Base-by-base conservation (phyloP, 2,329 filamentous ascomycete species). In the Aspergillus sp. region DNA sequence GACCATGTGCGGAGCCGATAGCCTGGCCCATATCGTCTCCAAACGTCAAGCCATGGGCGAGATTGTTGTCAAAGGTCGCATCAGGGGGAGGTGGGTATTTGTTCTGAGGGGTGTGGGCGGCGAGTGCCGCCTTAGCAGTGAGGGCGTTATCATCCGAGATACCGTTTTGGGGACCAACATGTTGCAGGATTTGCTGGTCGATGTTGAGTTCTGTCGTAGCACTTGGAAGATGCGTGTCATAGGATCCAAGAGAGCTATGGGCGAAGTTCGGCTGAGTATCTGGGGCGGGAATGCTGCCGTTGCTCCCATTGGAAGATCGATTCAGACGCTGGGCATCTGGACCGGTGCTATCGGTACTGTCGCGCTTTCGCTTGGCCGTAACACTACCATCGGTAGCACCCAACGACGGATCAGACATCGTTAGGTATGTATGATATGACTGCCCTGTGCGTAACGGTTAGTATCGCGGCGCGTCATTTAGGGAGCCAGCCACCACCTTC, bases 111-210 rank as follows among this genome's bases (percentile, higher is more conserved):
- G 73, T 72, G 39, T 80, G 78, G 4, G 78, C 77, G 51, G 78
- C 78, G 42, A 81, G 70, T 39, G 79, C 79, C 25, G 79, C 79
- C 64, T 81, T 80, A 5, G 79, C 79, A 21, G 79, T 81, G 56
- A 80, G 72, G 25, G 77, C 72, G 60, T 75, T 81, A 56, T 81
- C 78, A 63, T 80, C 77, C 2, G 80, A 75, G 47, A 82, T 77
- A 58, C 83, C 83, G 64, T 85, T 86, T 63, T 84, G 83, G 51
- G 81, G 78, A 8, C 79, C 80, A 41, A 81, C 76, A 65, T 81
- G 79, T 55, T 82, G 80, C 42, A 83, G 71, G 30, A 80, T 77
- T 55, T 80, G 78, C 63, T 78, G 77, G 57, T 80, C 78, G 58
- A 78, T 80, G 64, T 76, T 78, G 39, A 79, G 67, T 51, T 77